A percentile compares a stretch with the other conserved stretches of the same genome.
phyloP scores from a whole-genome alignment of 2,329 filamentous ascomycete species.

The Scortechinia acanthostroma region DNA sequence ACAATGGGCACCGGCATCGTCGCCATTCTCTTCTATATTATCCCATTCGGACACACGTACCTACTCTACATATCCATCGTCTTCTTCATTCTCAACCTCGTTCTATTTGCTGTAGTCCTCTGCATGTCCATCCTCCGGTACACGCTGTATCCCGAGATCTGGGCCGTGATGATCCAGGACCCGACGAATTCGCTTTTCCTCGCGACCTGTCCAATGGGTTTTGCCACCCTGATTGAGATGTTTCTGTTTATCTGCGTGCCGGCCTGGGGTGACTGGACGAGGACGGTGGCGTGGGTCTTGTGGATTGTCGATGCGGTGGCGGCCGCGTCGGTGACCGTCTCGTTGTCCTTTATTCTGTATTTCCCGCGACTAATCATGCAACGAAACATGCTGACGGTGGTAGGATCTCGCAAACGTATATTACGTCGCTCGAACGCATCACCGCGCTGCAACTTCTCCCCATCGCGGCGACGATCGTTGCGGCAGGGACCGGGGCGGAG shows the following conservation, averaged over 20 bases:
- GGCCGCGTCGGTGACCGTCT: conserved; percentile 43
- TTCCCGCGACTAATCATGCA: conserved; percentile 9
- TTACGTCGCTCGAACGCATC: conserved; percentile 32
- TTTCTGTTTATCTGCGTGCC: conserved; percentile 50
- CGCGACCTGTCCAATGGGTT: conserved; percentile 62
- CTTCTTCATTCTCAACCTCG: conserved; percentile 52
- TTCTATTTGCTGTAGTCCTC: conserved; percentile 46
- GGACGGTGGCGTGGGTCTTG: conserved; percentile 43
- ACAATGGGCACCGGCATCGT: conserved; percentile 67
- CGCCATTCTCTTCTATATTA: conserved; percentile 49
- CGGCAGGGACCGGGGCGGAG: conserved; percentile 55
- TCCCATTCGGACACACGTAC: conserved; percentile 52
- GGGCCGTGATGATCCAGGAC: conserved; percentile 58
- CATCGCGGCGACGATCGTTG: conserved; percentile 61
- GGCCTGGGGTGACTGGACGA: conserved; percentile 51
- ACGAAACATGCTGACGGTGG: conserved; percentile 4
- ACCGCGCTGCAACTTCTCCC: conserved; percentile 61
- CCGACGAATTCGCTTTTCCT: conserved; percentile 64
- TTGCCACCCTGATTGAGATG: conserved; percentile 63
- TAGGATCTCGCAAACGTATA: conserved; percentile 7
- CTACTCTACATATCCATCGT: conserved; percentile 49
- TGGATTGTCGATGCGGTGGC: conserved; percentile 50
- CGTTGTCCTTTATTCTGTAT: conserved; percentile 49
- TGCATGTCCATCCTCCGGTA: conserved; percentile 52
- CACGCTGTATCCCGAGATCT: conserved; percentile 57